Evolutionary conservation across 176 grass and related monocot species (phyloP).

Genomic region (Chrysopogon serrulatus): DNA sequence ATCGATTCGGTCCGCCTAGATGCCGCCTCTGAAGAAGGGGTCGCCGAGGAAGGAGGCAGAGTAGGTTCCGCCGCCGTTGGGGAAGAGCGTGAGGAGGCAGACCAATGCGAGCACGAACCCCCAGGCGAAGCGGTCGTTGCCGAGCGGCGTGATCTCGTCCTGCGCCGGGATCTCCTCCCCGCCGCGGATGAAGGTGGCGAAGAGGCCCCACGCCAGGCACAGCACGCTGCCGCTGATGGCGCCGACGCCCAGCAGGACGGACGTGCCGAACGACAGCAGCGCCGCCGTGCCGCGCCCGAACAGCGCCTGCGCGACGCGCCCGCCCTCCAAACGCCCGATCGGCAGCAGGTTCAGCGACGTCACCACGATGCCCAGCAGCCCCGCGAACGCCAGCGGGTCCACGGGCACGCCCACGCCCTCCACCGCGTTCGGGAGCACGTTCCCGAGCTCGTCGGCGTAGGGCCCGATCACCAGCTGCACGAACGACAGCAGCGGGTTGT

Average conservation of each 20-base stretch:
- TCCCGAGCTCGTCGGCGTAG: slow-evolving; percentile 93
- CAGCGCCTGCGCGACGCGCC: slow-evolving; percentile 79
- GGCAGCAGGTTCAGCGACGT: slow-evolving; percentile 95
- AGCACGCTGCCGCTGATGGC: slow-evolving; percentile 85
- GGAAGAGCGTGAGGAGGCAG: slow-evolving; percentile 88
- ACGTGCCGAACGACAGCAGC: slow-evolving; percentile 71
- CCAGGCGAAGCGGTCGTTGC: slow-evolving; percentile 55
- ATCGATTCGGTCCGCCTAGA: slow-evolving; percentile 1
- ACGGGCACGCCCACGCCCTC: slow-evolving; percentile 93
- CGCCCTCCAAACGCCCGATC: slow-evolving; percentile 77
- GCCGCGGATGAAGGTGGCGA: slow-evolving; percentile 86
- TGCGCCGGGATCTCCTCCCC: slow-evolving; percentile 90
- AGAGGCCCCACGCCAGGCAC: slow-evolving; percentile 90
- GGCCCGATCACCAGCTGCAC: slow-evolving; percentile 91
- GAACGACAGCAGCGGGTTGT: slow-evolving; percentile 95
- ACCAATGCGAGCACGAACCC: slow-evolving; percentile 62
- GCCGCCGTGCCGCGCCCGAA: slow-evolving; percentile 61
- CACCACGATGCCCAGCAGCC: slow-evolving; percentile 92
- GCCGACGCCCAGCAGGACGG: slow-evolving; percentile 53
- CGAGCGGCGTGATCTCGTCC: slow-evolving; percentile 89
- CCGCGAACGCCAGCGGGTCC: slow-evolving; percentile 97
- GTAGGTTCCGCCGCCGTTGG: slow-evolving; percentile 92
- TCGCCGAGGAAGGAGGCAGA: slow-evolving; percentile 62
- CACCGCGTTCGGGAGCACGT: slow-evolving; percentile 98
- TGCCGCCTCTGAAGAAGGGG: slow-evolving; percentile 71